phyloP scores from a whole-genome alignment of 345 rosid genomes.

The Orychophragmus violaceus region DNA sequence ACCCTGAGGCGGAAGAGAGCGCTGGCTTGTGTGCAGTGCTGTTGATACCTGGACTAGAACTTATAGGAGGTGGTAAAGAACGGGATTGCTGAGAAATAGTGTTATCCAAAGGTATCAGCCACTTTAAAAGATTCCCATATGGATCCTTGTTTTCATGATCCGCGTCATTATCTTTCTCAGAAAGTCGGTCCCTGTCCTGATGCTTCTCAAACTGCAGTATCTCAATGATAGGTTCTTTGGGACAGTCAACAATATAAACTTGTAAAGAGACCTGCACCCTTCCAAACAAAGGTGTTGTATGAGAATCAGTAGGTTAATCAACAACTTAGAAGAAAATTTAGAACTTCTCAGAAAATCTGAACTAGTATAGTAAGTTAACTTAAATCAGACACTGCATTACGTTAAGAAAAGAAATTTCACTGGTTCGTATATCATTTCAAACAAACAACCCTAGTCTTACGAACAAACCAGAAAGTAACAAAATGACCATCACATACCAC shows the following conservation, averaged over 20 bases:
- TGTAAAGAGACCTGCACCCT: slow-evolving; percentile 94
- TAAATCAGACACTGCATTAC: background rate
- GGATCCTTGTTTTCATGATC: slow-evolving; percentile 48
- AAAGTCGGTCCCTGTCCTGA: slow-evolving; percentile 34
- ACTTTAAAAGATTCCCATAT: slow-evolving; percentile 69
- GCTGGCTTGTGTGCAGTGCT: slow-evolving; percentile 49
- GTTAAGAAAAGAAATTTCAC: background rate
- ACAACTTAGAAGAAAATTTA: background rate
- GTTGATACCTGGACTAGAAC: slow-evolving; percentile 50
- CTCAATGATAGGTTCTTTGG: slow-evolving; percentile 83
- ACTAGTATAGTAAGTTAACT: background rate
- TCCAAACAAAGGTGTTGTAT: slow-evolving; percentile 64
- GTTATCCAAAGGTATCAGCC: slow-evolving; percentile 93
- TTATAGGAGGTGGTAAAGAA: slow-evolving; percentile 45
- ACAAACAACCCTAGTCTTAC: slow-evolving; percentile 1
- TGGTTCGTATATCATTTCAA: background rate
- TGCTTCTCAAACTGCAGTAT: slow-evolving; percentile 94
- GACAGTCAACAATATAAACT: slow-evolving; percentile 71
- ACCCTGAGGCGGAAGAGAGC: slow-evolving; percentile 57
- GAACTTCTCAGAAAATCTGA: background rate
- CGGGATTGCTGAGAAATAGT: slow-evolving; percentile 51
- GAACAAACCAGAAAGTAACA: slow-evolving; percentile 1
- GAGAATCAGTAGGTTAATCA: slow-evolving; percentile 39
- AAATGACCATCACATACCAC: slow-evolving; percentile 63
- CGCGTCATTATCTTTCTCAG: slow-evolving; percentile 33